A percentile compares a stretch with the other conserved stretches of the same genome.
Conservation (phyloP, 768 basidiomycete species). For the Boletus bicolor region DNA sequence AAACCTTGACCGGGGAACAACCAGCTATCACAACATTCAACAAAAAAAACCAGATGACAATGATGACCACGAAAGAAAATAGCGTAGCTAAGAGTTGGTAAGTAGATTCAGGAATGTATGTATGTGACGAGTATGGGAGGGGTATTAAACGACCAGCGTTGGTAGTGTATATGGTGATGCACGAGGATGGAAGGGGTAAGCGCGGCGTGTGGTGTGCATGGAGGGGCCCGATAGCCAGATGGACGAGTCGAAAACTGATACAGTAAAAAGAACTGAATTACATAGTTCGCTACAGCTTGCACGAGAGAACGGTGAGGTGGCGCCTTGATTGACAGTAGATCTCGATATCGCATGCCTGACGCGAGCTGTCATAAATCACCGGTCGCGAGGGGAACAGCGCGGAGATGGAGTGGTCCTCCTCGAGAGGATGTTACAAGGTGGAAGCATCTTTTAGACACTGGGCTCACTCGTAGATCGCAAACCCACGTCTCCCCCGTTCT, state of each 20-base stretch:
- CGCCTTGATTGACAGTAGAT: not conserved
- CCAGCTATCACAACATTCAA: slow-evolving; percentile 5
- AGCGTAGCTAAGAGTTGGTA: slow-evolving; percentile 9
- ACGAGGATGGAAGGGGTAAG: not conserved
- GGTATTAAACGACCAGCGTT: slow-evolving; percentile 32
- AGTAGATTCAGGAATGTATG: slow-evolving; percentile 17
- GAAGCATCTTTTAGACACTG: slow-evolving; percentile 1
- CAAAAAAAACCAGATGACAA: slow-evolving; percentile 6
- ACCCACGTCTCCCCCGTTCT: slow-evolving; percentile 25
- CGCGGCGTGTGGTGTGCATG: not conserved
- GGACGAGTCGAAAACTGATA: not conserved
- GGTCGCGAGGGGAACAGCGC: slow-evolving; percentile 22
- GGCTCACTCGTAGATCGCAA: slow-evolving; percentile 24
- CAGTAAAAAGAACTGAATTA: not conserved
- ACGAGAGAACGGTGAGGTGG: not conserved
- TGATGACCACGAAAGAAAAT: not conserved
- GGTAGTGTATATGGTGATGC: slow-evolving; percentile 13
- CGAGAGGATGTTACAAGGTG: slow-evolving; percentile 8
- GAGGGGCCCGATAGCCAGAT: not conserved
- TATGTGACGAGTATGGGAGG: slow-evolving; percentile 8
- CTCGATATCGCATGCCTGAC: slow-evolving; percentile 1
- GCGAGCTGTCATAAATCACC: slow-evolving; percentile 11
- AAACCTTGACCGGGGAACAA: slow-evolving; percentile 5
- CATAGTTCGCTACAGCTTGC: not conserved
- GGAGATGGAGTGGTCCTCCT: slow-evolving; percentile 23